Evolutionary conservation across 2,329 filamentous ascomycete species (phyloP), one percentile per base, ranked within the genome.

Genomic region (Didymella exigua): DNA sequence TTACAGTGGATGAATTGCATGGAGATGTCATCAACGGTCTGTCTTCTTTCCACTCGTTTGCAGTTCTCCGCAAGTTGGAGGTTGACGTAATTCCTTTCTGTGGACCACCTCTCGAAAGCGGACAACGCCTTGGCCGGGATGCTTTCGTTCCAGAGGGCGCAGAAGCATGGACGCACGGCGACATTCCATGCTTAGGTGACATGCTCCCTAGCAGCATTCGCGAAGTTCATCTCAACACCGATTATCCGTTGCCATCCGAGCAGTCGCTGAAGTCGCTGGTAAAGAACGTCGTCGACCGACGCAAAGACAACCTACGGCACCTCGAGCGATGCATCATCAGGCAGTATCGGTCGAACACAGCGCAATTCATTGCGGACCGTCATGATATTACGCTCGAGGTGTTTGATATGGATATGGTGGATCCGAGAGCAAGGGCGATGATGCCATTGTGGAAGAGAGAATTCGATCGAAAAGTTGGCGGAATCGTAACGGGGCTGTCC

Each of bases 121-220:
- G 70, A 1, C 71, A 74, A 36, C 60, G 61, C 7, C 61, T 56
- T 3, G 71, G 71, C 13, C 30, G 55, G 11, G 45, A 67, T 14
- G 38, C 59, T 8, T 46, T 44, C 8, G 16, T 64, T 1, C 70
- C 70, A 1, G 40, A 57, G 3, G 68, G 66, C 2, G 63, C 61
- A 3, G 49, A 2, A 16, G 54, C 63, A 2, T 74, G 71, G 71
- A 48, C 56, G 2, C 51, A 69, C 21, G 37, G 59, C 27, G 71
- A 74, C 23, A 74, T 74, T 4, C 71, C 70, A 1, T 74, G 71
- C 33, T 61, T 74, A 48, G 71, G 69, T 1, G 66, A 67, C 33
- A 74, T 74, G 71, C 58, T 74, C 5, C 70, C 70, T 3, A 36
- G 49, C 1, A 67, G 60, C 38, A 66, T 74, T 27, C 49, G 54